A percentile compares a stretch with the other conserved stretches of the same genome.
Conservation (phyloP, 2,329 filamentous ascomycete genomes). For the Pleoardoris graminearum region DNA sequence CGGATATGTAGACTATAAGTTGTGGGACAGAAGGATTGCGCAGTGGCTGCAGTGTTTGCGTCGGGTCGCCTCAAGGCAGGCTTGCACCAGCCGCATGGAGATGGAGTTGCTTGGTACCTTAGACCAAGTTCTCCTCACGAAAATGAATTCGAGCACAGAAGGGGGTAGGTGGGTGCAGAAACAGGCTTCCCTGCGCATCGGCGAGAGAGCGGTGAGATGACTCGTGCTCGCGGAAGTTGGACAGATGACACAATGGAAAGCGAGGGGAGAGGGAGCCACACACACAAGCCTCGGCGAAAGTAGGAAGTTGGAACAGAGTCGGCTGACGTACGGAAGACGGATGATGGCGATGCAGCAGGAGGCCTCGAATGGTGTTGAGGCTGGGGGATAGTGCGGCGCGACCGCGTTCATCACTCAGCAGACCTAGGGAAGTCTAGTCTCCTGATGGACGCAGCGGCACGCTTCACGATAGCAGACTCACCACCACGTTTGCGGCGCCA, state of each 20-base stretch:
- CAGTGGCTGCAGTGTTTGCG: slow-evolving; percentile 37
- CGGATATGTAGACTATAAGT: slow-evolving; percentile 18
- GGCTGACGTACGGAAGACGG: slow-evolving; percentile 25
- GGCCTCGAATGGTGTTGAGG: slow-evolving; percentile 21
- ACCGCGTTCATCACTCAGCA: slow-evolving; percentile 14
- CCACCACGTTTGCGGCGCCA: slow-evolving; percentile 5
- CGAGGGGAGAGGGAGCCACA: slow-evolving; percentile 24
- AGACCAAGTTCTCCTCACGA: slow-evolving; percentile 34
- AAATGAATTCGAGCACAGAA: slow-evolving; percentile 32
- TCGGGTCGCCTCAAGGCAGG: slow-evolving; percentile 25
- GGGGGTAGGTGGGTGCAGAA: slow-evolving; percentile 21
- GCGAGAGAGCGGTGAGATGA: slow-evolving; percentile 42
- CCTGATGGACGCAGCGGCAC: slow-evolving; percentile 20
- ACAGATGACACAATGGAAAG: slow-evolving; percentile 40
- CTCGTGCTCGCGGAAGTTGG: slow-evolving; percentile 39
- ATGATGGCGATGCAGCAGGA: slow-evolving; percentile 16
- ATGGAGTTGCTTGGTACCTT: slow-evolving; percentile 28
- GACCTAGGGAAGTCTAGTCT: slow-evolving; percentile 10
- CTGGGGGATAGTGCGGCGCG: slow-evolving; percentile 23
- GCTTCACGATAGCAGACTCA: slow-evolving; percentile 4
- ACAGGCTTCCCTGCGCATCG: slow-evolving; percentile 29
- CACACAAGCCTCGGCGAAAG: slow-evolving; percentile 16
- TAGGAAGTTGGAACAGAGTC: slow-evolving; percentile 24
- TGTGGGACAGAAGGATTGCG: slow-evolving; percentile 32
- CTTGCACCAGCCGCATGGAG: slow-evolving; percentile 30